Evolutionary conservation across 2,329 filamentous ascomycete genomes (phyloP), one percentile per base, ranked within the genome.

Genomic region (Macrophomina phaseolina): DNA sequence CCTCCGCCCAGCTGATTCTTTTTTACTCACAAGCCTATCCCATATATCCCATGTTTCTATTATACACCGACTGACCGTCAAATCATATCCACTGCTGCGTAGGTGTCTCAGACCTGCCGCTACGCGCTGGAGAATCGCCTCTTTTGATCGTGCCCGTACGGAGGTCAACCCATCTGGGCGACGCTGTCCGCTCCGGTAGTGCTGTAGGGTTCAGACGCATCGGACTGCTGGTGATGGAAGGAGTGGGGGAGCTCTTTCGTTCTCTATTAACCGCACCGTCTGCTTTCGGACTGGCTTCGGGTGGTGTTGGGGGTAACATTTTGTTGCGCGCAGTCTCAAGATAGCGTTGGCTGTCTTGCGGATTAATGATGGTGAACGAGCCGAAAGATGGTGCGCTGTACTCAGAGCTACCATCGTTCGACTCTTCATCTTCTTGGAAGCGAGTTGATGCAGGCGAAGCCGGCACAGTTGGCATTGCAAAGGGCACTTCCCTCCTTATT

Each of bases 311-410:
- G 5, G 76, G 76, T 0, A 79, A 72, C 4, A 75, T 69, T 67
- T 78, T 79, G 60, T 77, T 72, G 16, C 75, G 75, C 64, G 76
- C 75, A 8, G 70, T 69, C 66, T 77, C 70, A 4, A 77, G 73
- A 60, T 79, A 77, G 69, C 73, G 66, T 71, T 62, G 58, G 18
- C 58, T 62, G 32, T 75, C 72, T n/a, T 73, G 70, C 0, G 72
- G 69, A 28, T 74, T 71, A 4, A 71, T 70, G 30, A 52, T 52
- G 12, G 64, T 58, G 45, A 51, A 49, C 5, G 58, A 49, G 14
- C 53, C 23, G 30, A 49, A 53, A 5, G 65, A 64, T 12, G 65
- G 49, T 45, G 38, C 51, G 23, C 53, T 60, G 45, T 46, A 49
- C 45, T 38, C 14, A 5, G 58, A 62, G 32, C 42, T 49, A 30